Percentiles rank a stretch among this genome's conserved stretches.
phyloP scores from a whole-genome alignment of 352 stramenopile species.

The Ophiocytium majus region DNA sequence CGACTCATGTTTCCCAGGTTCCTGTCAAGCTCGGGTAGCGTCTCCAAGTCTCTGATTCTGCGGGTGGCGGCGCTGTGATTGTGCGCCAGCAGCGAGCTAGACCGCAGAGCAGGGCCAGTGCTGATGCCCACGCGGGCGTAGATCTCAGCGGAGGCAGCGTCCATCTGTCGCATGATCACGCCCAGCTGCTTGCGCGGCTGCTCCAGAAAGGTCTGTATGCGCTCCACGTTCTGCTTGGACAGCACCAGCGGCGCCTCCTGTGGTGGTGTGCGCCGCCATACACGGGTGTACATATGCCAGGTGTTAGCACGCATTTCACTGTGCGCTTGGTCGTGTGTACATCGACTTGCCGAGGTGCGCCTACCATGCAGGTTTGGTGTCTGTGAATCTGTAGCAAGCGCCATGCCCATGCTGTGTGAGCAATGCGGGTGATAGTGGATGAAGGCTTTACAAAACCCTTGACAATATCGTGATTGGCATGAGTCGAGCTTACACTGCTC shows the following conservation, averaged over 20 bases:
- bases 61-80: background rate
- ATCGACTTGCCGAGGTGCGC: no score
- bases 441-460: background rate
- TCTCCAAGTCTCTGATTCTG: slow-evolving; percentile 30
- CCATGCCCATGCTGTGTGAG: background rate
- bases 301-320: background rate
- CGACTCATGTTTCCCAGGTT: slow-evolving; percentile 52
- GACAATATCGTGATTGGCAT: no score
- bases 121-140: background rate
- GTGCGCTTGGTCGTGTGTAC: background rate
- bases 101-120: background rate
- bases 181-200: slow-evolving; percentile 49
- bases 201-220: slow-evolving; percentile 50
- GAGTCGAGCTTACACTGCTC: no score
- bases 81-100: background rate
- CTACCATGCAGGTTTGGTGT: no score
- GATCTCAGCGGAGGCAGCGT: background rate
- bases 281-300: no score
- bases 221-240: slow-evolving; percentile 35
- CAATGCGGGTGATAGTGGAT: no score
- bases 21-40: slow-evolving; percentile 52
- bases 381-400: no score
- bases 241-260: slow-evolving; percentile 23
- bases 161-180: background rate
- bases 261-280: background rate